Base-by-base conservation (phyloP, 2,329 filamentous ascomycete species). In the Phoma sp. region DNA sequence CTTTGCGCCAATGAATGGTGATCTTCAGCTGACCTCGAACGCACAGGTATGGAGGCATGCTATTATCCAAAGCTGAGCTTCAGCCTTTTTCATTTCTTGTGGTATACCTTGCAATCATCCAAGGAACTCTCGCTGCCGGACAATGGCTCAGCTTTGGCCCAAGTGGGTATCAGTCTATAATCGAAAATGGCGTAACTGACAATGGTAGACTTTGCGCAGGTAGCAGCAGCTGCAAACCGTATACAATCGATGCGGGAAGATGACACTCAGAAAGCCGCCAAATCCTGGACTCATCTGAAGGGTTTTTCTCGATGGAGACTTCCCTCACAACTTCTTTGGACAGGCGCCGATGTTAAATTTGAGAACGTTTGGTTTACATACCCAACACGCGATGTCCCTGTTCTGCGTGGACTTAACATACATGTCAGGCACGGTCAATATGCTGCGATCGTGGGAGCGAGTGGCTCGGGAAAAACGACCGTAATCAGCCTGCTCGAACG, bases 381-480 rank as follows among this genome's bases (percentile, higher is more conserved):
- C 68, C 93, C 93, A 2, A 96, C 91, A 2, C 86, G 93, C 0
- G 91, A 96, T 67, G 91, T 96, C 4, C 84, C 32, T 2, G 90
- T 97, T 46, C 93, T 98, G 4, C 68, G 63, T 43, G 73, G 76
- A 47, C 77, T 84, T 44, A 82, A 80, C 11, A 30, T 73, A 3
- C 59, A 65, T 10, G 70, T 70, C 45, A 67, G 75, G 49, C 86
- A 84, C 64, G 87, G 87, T 4, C 84, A 89, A 42, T 64, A 63
- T 22, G 61, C 61, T 6, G 65, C 66, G 10, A 61, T 69, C 1
- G 87, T 90, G 7, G 88, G 88, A 1, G 52, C 52, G 13, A 96
- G 92, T 22, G 93, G 93, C 5, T 95, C 89, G 35, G 93, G 93
- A 32, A 98, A 98, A 77, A 93, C 89, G 67, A 97, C 93, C 0